A percentile compares a stretch with the other conserved stretches of the same genome.
Conservation (phyloP, 306 rosid genomes). For the Quercus alba region DNA sequence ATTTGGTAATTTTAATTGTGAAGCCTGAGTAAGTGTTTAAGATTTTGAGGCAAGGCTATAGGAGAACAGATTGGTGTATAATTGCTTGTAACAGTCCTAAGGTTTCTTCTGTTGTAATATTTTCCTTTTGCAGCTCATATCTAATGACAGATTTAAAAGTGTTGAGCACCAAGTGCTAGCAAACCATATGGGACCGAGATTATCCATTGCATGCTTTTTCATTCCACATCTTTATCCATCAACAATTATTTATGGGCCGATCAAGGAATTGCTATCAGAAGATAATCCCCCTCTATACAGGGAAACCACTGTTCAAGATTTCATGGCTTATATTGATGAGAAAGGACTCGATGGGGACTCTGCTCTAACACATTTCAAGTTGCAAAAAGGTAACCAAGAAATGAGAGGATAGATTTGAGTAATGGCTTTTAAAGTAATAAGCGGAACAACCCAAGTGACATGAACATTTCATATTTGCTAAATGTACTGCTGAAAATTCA, state of each 20-base stretch:
- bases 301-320: slow-evolving; percentile 33
- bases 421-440: not conserved
- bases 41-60: no score
- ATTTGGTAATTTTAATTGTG: no score
- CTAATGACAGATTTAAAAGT: slow-evolving; percentile 44
- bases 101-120: not conserved
- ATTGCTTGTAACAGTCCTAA: not conserved
- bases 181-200: slow-evolving; percentile 33
- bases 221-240: slow-evolving; percentile 23
- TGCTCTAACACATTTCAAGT: slow-evolving; percentile 31
- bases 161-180: slow-evolving; percentile 49
- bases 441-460: not conserved
- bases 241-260: slow-evolving; percentile 35
- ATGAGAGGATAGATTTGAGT: not conserved
- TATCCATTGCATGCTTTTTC: slow-evolving; percentile 45
- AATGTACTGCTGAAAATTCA: not conserved
- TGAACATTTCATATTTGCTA: not conserved
- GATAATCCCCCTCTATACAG: slow-evolving; percentile 35
- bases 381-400: not conserved
- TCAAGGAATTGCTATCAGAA: slow-evolving; percentile 43
- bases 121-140: slow-evolving; percentile 32
- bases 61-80: not conserved
- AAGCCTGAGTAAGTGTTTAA: no score
- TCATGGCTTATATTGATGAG: slow-evolving; percentile 14
- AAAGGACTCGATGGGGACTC: slow-evolving; percentile 47